Base-by-base conservation (phyloP, 768 basidiomycete genomes). In the Pisolithus orientalis region DNA sequence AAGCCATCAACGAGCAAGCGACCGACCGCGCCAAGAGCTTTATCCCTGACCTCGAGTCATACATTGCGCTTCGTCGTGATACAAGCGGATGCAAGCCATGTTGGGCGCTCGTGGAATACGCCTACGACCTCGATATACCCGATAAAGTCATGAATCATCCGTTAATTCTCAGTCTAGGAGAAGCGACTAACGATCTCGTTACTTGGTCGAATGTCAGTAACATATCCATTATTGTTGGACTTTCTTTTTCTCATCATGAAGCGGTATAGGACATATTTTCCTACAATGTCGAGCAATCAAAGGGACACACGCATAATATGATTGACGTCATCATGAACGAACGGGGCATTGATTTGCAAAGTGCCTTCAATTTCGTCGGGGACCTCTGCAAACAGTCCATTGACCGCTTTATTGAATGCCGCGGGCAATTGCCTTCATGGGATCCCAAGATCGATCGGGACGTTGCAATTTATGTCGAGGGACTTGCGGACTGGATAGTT, bases 241-340 rank as follows among this genome's bases (percentile, higher is more conserved):
- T 42, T 39, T 16, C 21, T 39, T 50, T 51, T 44, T 50, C 57
- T 60, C 31, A 52, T 59, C 49, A 62, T 38, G 34, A 34, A 47
- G 38, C 50, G 27, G n/a, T 27, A 7, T 38, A 89, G 88, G 88
- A 91, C 68, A 80, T 91, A 62, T 90, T 88, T 69, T 90, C 89
- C 21, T 91, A 83, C 73, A 88, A 90, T 67, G 82, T 85, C 57
- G 89, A 92, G 64, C 89, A 90, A 62, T 80, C 85, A 21, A 80
- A 81, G 68, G 86, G 86, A 28, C 84, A 92, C 64, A 86, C 82
- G 2, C 88, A 90, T 68, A 90, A 91, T 70, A 87, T 90, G 84
- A 84, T 92, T 59, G 74, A 78, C 32, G 85, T 90, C 56, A 80
- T 88, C 55, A 90, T 89, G 84, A 63, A 80, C 56, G 77, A 87